Evolutionary conservation across 2,329 filamentous ascomycete species (phyloP), one percentile per base, ranked within the genome.

Genomic region (Cladosporium sp.): DNA sequence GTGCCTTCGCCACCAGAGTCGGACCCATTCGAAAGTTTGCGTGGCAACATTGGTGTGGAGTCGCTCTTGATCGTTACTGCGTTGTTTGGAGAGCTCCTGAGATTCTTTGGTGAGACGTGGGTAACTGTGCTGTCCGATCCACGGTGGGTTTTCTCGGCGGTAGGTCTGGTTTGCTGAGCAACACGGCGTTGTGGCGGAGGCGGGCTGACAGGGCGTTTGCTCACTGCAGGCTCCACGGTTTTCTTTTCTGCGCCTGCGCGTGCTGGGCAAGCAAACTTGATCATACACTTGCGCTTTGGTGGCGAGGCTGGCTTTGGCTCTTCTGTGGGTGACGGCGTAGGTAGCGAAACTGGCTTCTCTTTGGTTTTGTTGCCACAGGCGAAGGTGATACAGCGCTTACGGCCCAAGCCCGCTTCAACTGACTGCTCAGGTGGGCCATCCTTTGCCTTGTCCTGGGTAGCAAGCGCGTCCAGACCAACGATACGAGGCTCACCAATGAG

Each of bases 301-400:
- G 76, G 73, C 47, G 73, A 73, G 8, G 62, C 61, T 1, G 64
- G 58, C 22, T 64, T 58, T 22, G 68, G 44, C 20, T 58, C 56
- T 39, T 47, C 42, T 3, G 47, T 50, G 13, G 32, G 25, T 13
- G 52, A 40, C 4, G 55, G 55, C 4, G 56, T 49, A 15, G 37
- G 56, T 22, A 61, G 44, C 6, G 59, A 57, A n/a, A 62, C 54
- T 15, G 60, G 35, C 20, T 61, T 58, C 7, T 84, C 79, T 68
- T 87, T 89, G 36, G 82, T 82, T 68, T 87, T 89, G 36, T 82
- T 82, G 35, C 83, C 86, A 71, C 93, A 97, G 34, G 91, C 91
- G 72, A 97, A 97, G 59, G 89, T 93, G 65, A 97, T 97, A 73
- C 90, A 93, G 60, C 92, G 85, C 76, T 92, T 96, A 68, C 90